Base-by-base conservation (phyloP, 306 rosid genomes). In the Lathyrus sativus region DNA sequence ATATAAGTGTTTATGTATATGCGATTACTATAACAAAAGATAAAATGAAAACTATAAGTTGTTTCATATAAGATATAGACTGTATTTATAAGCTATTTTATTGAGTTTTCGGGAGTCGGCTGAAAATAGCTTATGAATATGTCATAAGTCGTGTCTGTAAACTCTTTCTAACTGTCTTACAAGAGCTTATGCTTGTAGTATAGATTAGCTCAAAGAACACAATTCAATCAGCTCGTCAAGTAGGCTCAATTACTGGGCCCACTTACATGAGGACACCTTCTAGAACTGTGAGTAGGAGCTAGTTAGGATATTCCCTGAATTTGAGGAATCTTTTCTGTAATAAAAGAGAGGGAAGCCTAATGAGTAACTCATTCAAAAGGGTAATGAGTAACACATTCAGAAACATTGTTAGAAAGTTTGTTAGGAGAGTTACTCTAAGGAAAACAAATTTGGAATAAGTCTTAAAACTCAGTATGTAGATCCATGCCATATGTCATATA, bases 401-500 rank as follows among this genome's bases (percentile, higher is more conserved):
- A 35, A 35, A 35, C 6, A 7, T 6, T 7, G 39, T 35, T 35
- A 35, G 9, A 2, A 35, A 35, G 39, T 35, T 35, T 35, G 39
- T 35, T 35, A 35, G 39, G 2, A 35, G 39, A 35, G 39, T 35
- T 35, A 35, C 9, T 2, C 39, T 35, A 57, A 57, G 42, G 22
- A 57, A 57, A 57, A 57, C 41, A 13, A 6, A 31, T n/a, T 59
- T 33, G 24, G 22, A 31, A 18, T n/a, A 31, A 2, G 19, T 58
- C 13, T 9, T 14, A 5, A 50, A 18, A 50, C 57, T 18, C 10
- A 18, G 12, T 8, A 58, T n/a, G 26, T 58, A 11, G 43, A 33
- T 15, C 64, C 64, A 14, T 58, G 41, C 24, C 64, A 31, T 29
- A 58, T 58, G 63, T 29, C 33, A 19, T 22, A 4, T 51, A 15